Evolutionary conservation across 352 stramenopile species (phyloP).

Genomic region (Phytophthora europaea): DNA sequence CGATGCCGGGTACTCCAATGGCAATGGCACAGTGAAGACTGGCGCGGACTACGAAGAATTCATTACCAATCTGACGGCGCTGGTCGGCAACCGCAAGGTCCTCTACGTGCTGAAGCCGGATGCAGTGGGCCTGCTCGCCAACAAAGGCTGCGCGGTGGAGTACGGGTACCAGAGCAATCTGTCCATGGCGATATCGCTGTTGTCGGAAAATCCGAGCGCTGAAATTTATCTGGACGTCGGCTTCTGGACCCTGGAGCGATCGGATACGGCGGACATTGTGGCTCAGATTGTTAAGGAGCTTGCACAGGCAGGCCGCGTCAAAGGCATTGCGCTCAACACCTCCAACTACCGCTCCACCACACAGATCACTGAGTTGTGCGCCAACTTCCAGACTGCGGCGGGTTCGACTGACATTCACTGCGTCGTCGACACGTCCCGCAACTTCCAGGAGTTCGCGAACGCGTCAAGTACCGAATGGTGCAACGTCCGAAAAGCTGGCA

Average conservation of each 20-base stretch:
- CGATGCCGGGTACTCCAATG: conserved; percentile 57
- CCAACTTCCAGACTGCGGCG: conserved; percentile 63
- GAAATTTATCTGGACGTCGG: conserved; percentile 80
- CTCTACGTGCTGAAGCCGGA: conserved; percentile 81
- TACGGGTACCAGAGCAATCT: conserved; percentile 68
- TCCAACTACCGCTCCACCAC: conserved; percentile 76
- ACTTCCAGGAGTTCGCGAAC: conserved; percentile 58
- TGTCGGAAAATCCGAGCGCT: conserved; percentile 69
- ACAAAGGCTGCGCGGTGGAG: conserved; percentile 45
- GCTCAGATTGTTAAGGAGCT: conserved; percentile 60
- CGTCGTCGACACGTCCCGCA: conserved; percentile 75
- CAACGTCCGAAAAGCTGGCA: conserved; percentile 66
- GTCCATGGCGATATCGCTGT: conserved; percentile 47
- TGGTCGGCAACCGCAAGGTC: conserved; percentile 63
- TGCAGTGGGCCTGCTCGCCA: conserved; percentile 62
- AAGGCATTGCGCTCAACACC: conserved; percentile 83
- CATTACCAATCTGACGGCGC: conserved; percentile 49
- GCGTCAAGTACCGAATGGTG: conserved; percentile 65
- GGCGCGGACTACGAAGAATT: conserved; percentile 59
- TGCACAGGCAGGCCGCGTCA: conserved; percentile 41
- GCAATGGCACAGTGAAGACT: conserved; percentile 47
- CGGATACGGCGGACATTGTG: conserved; percentile 37
- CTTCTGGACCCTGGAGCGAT: conserved; percentile 60
- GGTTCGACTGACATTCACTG: conserved; percentile 52
- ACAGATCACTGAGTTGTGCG: conserved; percentile 56